A percentile compares a stretch with the other conserved stretches of the same genome.
phyloP scores from a whole-genome alignment of 768 basidiomycete species.

The Podaxis mareebaensis region DNA sequence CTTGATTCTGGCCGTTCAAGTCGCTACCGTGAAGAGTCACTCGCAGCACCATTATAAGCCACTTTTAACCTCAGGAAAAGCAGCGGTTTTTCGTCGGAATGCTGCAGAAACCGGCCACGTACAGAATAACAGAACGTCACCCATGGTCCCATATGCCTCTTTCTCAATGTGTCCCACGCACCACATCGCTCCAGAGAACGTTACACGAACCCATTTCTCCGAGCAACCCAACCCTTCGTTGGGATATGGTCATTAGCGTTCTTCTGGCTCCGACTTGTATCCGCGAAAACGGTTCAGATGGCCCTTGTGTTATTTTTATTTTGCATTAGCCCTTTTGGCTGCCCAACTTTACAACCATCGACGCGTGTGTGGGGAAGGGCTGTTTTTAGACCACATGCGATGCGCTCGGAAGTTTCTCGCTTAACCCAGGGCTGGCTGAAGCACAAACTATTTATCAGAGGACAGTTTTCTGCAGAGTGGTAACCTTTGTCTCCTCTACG shows the following conservation, averaged over 20 bases:
- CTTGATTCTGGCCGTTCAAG: neutral
- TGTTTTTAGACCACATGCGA: neutral
- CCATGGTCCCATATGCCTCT: neutral
- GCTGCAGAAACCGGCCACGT: neutral
- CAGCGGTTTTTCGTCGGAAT: slow-evolving; percentile 1
- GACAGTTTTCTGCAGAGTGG: neutral
- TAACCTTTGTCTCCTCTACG: neutral
- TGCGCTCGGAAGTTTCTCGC: slow-evolving; percentile 3
- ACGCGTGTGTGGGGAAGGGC: neutral
- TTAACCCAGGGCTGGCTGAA: neutral
- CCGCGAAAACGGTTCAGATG: neutral
- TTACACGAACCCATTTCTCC: neutral
- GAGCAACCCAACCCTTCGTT: neutral
- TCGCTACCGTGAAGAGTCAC: neutral
- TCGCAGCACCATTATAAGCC: neutral
- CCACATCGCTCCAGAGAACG: neutral
- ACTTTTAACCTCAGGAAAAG: neutral
- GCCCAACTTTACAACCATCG: too few relatives aligned
- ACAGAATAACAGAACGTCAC: neutral
- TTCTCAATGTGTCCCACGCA: neutral
- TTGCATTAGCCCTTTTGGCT: too few relatives aligned
- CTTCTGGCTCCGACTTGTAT: neutral
- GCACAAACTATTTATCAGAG: neutral
- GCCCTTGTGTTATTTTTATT: neutral
- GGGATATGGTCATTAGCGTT: neutral